phyloP scores from a whole-genome alignment of 192 early-diverging fungal species.

The Coemansia sp. region DNA sequence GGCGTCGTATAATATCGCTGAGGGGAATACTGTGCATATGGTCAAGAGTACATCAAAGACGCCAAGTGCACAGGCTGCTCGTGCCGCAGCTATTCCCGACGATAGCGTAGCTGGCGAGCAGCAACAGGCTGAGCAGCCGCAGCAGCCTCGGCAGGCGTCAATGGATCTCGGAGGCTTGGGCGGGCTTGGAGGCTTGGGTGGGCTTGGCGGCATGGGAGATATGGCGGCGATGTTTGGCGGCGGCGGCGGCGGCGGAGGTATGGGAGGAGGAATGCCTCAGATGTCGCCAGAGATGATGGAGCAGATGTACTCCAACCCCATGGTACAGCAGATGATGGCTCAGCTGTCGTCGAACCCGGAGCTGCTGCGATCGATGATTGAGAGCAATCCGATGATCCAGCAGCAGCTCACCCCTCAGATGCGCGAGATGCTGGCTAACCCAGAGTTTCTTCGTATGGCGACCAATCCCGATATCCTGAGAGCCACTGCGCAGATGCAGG shows the following conservation, averaged over 20 bases:
- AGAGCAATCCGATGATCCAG: slow-evolving; percentile 79
- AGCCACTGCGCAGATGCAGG: slow-evolving; percentile 70
- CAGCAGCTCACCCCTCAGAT: slow-evolving; percentile 81
- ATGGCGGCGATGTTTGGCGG: slow-evolving; percentile 50
- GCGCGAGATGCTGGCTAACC: slow-evolving; percentile 80
- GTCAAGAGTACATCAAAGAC: slow-evolving; percentile 67
- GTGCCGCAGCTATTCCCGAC: slow-evolving; percentile 35
- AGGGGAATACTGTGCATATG: slow-evolving; percentile 92
- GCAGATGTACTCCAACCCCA: slow-evolving; percentile 84
- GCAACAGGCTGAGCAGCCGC: slow-evolving; percentile 1
- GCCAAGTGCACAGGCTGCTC: slow-evolving; percentile 18
- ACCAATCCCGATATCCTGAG: slow-evolving; percentile 83
- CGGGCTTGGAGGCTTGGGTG: neutral
- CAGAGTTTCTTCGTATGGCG: slow-evolving; percentile 79
- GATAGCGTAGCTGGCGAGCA: neutral
- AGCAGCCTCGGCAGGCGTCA: neutral
- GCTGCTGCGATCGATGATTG: slow-evolving; percentile 82
- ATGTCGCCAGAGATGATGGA: slow-evolving; percentile 69
- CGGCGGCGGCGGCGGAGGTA: slow-evolving; percentile 61
- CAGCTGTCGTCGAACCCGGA: slow-evolving; percentile 83
- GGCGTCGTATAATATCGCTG: slow-evolving; percentile 76
- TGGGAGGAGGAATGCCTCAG: slow-evolving; percentile 65
- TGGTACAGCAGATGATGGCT: slow-evolving; percentile 79
- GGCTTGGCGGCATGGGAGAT: slow-evolving; percentile 25
- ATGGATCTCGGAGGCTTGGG: slow-evolving; percentile 11